Conservation (phyloP, 2,329 filamentous ascomycete species). For the Nakataea oryzae region DNA sequence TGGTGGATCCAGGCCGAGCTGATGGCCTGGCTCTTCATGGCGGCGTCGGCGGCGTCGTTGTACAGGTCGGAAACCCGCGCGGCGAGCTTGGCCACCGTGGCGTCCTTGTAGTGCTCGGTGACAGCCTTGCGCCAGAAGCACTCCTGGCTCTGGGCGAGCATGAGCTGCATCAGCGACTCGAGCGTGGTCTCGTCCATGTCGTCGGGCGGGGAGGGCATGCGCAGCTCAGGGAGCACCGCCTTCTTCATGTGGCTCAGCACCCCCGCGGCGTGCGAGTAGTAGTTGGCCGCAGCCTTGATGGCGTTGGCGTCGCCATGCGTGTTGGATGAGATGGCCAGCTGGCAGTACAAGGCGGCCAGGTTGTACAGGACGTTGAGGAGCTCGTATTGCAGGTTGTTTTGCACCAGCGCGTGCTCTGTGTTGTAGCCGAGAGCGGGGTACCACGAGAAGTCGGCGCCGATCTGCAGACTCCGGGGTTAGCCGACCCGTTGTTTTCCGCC, state of each 20-base stretch:
- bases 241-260: constrained; percentile 70
- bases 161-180: constrained; percentile 70
- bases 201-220: constrained; percentile 72
- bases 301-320: constrained; percentile 58
- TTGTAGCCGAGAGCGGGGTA: constrained; percentile 91
- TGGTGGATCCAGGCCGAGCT: constrained; percentile 97
- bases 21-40: constrained; percentile 79
- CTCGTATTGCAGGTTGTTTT: constrained; percentile 67
- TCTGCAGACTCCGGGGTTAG: constrained; percentile 33
- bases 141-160: constrained; percentile 89
- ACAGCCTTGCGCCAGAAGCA: constrained; percentile 98
- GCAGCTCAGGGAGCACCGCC: constrained; percentile 70
- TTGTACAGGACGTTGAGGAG: constrained; percentile 91
- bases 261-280: constrained; percentile 81
- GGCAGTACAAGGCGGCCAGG: constrained; percentile 84
- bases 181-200: constrained; percentile 91
- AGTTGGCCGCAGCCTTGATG: constrained; percentile 78
- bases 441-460: constrained; percentile 94
- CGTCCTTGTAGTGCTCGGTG: constrained; percentile 87
- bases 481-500: neutral
- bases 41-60: constrained; percentile 70
- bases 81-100: constrained; percentile 81
- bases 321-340: constrained; percentile 75
- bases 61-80: constrained; percentile 87
- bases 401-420: constrained; percentile 57